A percentile compares a stretch with the other conserved stretches of the same genome.
Evolutionary conservation across 75 land plant species (phyloP).

Genomic region (Sequoia sempervirens): DNA sequence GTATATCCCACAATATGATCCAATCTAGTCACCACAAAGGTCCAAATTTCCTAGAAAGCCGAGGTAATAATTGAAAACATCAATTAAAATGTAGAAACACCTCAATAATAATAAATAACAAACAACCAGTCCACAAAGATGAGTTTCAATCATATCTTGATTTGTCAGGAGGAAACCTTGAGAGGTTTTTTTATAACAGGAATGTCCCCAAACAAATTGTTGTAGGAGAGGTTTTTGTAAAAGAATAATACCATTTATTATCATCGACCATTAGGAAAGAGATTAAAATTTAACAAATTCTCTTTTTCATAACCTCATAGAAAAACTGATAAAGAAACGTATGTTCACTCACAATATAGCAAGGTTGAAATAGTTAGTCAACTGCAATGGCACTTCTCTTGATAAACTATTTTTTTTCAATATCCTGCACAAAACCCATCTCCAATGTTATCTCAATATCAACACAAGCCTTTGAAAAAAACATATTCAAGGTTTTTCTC

Average conservation of each 20-base stretch:
- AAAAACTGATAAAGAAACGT: not conserved
- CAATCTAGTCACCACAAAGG: conserved; percentile 69
- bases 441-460: not conserved
- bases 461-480: not conserved
- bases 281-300: not conserved
- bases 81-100: not conserved
- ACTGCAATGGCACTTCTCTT: conserved; percentile 58
- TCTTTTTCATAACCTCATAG: not conserved
- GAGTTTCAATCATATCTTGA: conserved; percentile 8
- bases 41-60: conserved; percentile 79
- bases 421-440: conserved; percentile 38
- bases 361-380: conserved; percentile 76
- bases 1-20: conserved; percentile 35
- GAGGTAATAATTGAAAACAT: not conserved
- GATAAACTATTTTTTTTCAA: conserved; percentile 70
- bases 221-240: conserved; percentile 82
- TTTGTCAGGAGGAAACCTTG: conserved; percentile 76
- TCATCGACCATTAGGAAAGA: conserved; percentile 1
- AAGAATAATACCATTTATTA: not conserved
- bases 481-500: not conserved
- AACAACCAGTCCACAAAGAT: not conserved
- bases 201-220: conserved; percentile 74
- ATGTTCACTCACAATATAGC: conserved; percentile 47
- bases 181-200: conserved; percentile 69
- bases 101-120: not conserved